Evolutionary conservation across 2,329 filamentous ascomycete genomes (phyloP).

Genomic region (Fusarium guadeloupense): DNA sequence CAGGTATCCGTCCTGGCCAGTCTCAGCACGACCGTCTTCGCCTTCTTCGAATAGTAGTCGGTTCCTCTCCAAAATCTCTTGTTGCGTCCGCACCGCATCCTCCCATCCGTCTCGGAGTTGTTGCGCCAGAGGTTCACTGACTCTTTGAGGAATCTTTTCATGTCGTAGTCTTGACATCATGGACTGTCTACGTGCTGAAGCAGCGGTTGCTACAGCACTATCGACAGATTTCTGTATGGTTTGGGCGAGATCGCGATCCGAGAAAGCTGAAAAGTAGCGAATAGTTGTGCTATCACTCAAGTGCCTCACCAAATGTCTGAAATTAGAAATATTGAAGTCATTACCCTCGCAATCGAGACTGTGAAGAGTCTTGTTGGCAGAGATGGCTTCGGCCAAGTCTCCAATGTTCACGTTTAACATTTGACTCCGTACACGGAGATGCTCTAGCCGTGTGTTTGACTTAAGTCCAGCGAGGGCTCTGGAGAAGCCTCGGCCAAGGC

Average conservation of each 20-base stretch:
- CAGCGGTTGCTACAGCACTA: constrained; percentile 40
- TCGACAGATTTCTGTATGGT: constrained; percentile 49
- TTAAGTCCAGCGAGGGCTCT: constrained; percentile 59
- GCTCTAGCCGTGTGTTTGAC: constrained; percentile 55
- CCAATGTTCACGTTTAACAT: constrained; percentile 64
- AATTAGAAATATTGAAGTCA: constrained; percentile 62
- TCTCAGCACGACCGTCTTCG: constrained; percentile 37
- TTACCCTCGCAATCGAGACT: constrained; percentile 66
- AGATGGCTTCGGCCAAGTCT: constrained; percentile 60
- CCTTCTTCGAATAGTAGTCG: constrained; percentile 43
- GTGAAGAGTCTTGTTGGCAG: constrained; percentile 58
- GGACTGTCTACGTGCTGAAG: constrained; percentile 46
- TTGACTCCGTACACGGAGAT: constrained; percentile 66
- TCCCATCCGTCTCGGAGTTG: constrained; percentile 54
- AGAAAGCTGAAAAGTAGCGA: constrained; percentile 56
- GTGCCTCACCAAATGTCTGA: constrained; percentile 57
- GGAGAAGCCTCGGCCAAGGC: constrained; percentile 63
- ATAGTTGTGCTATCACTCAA: constrained; percentile 55
- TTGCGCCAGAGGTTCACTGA: constrained; percentile 49
- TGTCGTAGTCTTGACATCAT: constrained; percentile 48
- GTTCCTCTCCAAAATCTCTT: constrained; percentile 51
- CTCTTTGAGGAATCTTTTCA: constrained; percentile 43
- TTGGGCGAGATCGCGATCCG: constrained; percentile 48
- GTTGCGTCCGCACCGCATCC: constrained; percentile 46
- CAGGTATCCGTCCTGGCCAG: constrained; percentile 15